Evolutionary conservation across 1,139 yeast species (phyloP).

Genomic region (Suzukiozyma palmioleophila): DNA sequence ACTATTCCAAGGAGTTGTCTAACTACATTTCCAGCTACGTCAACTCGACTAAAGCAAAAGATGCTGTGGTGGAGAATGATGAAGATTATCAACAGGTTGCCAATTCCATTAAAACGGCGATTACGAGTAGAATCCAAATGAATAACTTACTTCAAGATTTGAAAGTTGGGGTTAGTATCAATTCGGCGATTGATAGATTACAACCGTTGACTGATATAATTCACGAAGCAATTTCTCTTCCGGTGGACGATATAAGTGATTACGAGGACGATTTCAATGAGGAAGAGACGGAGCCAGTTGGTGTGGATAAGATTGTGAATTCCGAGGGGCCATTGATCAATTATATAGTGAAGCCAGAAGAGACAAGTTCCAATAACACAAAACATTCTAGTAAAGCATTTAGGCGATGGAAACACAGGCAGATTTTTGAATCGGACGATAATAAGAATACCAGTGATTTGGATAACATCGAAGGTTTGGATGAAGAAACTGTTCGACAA

Average conservation of each 20-base stretch:
- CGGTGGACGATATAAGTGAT: conserved; percentile 42
- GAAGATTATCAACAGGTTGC: conserved; percentile 22
- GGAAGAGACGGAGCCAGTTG: conserved; percentile 48
- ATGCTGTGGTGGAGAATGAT: conserved; percentile 17
- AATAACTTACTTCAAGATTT: conserved; percentile 47
- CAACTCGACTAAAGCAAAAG: conserved; percentile 8
- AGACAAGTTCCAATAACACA: background rate
- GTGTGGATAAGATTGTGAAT: conserved; percentile 47
- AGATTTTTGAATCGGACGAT: conserved; percentile 6
- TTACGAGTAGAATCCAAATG: conserved; percentile 45
- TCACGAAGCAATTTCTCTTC: conserved; percentile 45
- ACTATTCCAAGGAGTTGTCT: conserved; percentile 27
- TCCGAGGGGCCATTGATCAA: conserved; percentile 46
- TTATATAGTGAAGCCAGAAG: conserved; percentile 47
- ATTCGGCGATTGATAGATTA: conserved; percentile 52
- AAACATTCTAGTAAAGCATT: conserved; percentile 9
- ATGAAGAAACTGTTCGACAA: conserved; percentile 30
- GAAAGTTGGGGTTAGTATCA: conserved; percentile 46
- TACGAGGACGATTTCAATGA: conserved; percentile 19
- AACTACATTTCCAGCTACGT: conserved; percentile 26
- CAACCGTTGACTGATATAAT: conserved; percentile 52
- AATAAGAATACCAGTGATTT: conserved; percentile 23
- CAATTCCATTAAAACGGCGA: conserved; percentile 34
- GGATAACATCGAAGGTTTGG: conserved; percentile 36
- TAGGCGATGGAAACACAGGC: conserved; percentile 9